phyloP scores from a whole-genome alignment of 192 early-diverging fungal genomes.

The Podila minutissima region DNA sequence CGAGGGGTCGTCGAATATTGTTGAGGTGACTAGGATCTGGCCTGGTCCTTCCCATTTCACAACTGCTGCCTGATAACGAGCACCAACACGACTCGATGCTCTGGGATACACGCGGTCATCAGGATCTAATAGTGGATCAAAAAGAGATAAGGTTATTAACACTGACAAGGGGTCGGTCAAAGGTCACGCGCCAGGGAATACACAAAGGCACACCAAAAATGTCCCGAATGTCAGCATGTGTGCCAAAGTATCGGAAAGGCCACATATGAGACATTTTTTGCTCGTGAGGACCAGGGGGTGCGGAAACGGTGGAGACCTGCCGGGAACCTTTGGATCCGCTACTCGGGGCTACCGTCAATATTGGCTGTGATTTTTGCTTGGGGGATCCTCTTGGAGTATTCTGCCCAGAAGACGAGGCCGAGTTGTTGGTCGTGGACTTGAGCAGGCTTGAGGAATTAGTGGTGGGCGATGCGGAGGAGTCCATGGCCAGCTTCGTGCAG shows the following conservation, averaged over 20 bases:
- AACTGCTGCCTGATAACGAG: constrained; percentile 82
- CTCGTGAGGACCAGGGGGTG: constrained; percentile 56
- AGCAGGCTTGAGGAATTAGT: neutral
- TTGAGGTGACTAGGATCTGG: constrained; percentile 41
- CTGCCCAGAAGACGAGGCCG: constrained; percentile 33
- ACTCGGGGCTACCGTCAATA: constrained; percentile 15
- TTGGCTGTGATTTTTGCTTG: constrained; percentile 34
- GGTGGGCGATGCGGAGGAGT: constrained; percentile 14
- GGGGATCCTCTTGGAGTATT: constrained; percentile 42
- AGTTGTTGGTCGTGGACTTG: constrained; percentile 21
- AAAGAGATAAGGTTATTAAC: no score
- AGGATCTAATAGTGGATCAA: constrained; percentile 52
- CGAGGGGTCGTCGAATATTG: constrained; percentile 43
- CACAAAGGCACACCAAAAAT: constrained; percentile 61
- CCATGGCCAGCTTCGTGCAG: constrained; percentile 62
- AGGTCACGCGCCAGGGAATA: neutral
- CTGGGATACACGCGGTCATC: constrained; percentile 84
- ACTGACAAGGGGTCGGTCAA: neutral
- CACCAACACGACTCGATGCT: constrained; percentile 82
- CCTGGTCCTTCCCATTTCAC: constrained; percentile 64
- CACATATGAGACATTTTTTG: constrained; percentile 72
- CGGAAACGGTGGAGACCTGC: neutral
- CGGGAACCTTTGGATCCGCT: neutral
- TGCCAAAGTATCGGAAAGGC: constrained; percentile 92
- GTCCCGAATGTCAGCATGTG: constrained; percentile 78